Percentiles rank a stretch among this genome's conserved stretches.
phyloP scores from a whole-genome alignment of 1,139 yeast species.

The Diutina pseudorugosa region DNA sequence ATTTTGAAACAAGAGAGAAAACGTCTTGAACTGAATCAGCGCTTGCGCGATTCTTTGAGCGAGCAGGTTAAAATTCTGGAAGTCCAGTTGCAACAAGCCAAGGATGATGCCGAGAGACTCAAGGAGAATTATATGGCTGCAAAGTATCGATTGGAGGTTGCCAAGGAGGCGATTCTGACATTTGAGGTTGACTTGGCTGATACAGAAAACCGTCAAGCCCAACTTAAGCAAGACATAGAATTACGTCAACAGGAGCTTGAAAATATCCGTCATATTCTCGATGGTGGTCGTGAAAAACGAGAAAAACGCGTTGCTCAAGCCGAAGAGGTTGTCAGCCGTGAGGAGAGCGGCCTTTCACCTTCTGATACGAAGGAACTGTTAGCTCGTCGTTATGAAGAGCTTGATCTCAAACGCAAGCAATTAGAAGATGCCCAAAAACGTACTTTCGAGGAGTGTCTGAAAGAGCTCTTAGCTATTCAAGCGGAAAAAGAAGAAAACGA shows the following conservation, averaged over 20 bases:
- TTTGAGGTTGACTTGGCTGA: neutral
- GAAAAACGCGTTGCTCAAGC: neutral
- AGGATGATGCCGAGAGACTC: neutral
- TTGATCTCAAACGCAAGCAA: conserved; percentile 8
- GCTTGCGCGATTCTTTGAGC: conserved; percentile 7
- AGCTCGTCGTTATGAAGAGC: conserved; percentile 20
- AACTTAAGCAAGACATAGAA: neutral
- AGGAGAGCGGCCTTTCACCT: conserved; percentile 7
- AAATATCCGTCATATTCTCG: neutral
- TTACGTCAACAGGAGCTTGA: neutral
- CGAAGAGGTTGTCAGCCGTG: neutral
- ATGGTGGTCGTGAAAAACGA: neutral
- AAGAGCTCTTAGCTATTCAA: conserved; percentile 16
- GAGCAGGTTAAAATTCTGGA: neutral
- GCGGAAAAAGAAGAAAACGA: conserved; percentile 19
- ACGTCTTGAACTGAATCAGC: conserved; percentile 6
- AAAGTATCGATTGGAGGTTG: neutral
- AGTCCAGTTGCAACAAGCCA: neutral
- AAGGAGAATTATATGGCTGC: neutral
- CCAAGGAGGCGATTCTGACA: neutral
- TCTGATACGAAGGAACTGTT: conserved; percentile 26
- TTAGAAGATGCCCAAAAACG: conserved; percentile 12
- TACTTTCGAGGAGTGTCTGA: conserved; percentile 26
- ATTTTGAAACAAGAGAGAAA: conserved; percentile 5
- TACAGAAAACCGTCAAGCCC: neutral